These are phyloP conservation scores for Physcomitrium patens DNA, from an alignment of 225 moss, liverwort and hornwort genomes.

Conservation along the genomic window DNA sequence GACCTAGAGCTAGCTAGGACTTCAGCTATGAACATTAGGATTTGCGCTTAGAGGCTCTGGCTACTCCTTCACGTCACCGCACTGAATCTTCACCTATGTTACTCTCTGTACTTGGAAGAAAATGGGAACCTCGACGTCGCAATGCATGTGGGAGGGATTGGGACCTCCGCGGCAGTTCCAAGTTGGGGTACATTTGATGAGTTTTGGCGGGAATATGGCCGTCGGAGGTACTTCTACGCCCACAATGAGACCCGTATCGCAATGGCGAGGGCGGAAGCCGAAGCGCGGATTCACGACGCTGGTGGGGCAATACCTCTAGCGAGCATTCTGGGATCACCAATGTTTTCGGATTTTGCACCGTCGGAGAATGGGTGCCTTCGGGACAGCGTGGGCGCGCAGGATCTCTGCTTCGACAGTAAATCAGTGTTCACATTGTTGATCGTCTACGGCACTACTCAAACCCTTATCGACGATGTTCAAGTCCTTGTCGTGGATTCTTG, in stretches of 20 bases:
- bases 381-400: too few relatives aligned
- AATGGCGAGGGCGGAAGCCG: constrained; percentile 16
- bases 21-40: background rate
- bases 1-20: background rate
- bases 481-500: constrained; percentile 9
- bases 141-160: too few relatives aligned
- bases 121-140: background rate
- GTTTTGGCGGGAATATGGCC: background rate
- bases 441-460: too few relatives aligned
- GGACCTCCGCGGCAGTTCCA: too few relatives aligned
- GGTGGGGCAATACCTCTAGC: background rate
- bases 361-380: constrained; percentile 2
- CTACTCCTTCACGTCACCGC: background rate
- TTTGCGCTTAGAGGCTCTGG: constrained; percentile 1
- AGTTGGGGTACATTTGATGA: too few relatives aligned
- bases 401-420: background rate
- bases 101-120: background rate
- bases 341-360: constrained; percentile 18
- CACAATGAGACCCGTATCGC: constrained; percentile 27
- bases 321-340: background rate
- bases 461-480: background rate
- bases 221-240: constrained; percentile 2
- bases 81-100: background rate
- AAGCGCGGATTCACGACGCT: background rate
- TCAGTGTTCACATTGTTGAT: too few relatives aligned